These are phyloP conservation scores for Bryoerythrophyllum caledonicum DNA, from an alignment of 225 moss, liverwort and hornwort genomes.

Conservation along the genomic window DNA sequence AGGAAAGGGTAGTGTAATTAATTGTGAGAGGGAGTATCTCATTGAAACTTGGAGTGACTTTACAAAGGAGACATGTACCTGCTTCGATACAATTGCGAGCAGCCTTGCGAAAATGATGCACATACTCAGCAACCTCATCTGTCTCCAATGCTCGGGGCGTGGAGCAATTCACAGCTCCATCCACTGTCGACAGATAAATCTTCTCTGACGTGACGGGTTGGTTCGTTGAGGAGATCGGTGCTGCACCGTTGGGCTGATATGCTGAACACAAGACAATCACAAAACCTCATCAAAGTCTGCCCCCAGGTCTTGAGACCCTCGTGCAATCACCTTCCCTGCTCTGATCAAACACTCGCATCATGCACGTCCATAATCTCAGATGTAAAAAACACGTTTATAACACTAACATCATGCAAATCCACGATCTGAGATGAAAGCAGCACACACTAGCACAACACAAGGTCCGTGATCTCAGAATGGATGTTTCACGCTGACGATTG, in stretches of 20 bases:
- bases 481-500: not conserved
- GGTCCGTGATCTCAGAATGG: not conserved
- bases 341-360: not conserved
- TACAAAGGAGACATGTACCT: not conserved
- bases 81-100: constrained; percentile 25
- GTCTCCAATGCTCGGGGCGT: constrained; percentile 35
- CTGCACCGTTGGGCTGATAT: constrained; percentile 25
- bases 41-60: not conserved
- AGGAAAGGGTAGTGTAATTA: too few relatives aligned
- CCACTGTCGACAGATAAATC: constrained; percentile 15
- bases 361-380: not conserved
- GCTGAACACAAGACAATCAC: constrained; percentile 1
- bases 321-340: not conserved
- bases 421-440: too few relatives aligned
- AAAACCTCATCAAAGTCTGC: not conserved
- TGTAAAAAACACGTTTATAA: not conserved
- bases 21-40: too few relatives aligned
- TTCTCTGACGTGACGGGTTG: constrained; percentile 12
- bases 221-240: constrained; percentile 24
- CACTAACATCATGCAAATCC: not conserved
- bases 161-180: constrained; percentile 12
- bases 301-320: not conserved
- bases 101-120: constrained; percentile 22
- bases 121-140: constrained; percentile 41
- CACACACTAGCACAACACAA: not conserved